Conservation (phyloP, 306 rosid genomes). For the Cicer arietinum region DNA sequence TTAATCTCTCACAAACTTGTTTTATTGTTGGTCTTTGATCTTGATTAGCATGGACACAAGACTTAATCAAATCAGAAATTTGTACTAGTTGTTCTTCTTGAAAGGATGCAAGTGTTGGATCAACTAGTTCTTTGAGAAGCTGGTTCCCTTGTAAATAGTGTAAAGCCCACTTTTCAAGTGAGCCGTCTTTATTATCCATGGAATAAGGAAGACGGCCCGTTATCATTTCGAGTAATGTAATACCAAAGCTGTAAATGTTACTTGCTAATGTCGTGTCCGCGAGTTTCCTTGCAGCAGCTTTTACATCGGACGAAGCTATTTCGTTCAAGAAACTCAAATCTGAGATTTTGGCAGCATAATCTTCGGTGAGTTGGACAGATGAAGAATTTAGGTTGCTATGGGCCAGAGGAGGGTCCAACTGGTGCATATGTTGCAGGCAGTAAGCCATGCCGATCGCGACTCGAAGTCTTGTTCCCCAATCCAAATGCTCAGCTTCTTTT, state of each 20-base stretch:
- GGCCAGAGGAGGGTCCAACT: constrained; percentile 62
- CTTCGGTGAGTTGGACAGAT: constrained; percentile 72
- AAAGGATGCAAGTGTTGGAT: constrained; percentile 72
- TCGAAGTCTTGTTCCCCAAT: constrained; percentile 86
- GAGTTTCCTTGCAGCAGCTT: constrained; percentile 43
- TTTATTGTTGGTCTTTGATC: constrained; percentile 67
- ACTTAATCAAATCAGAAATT: constrained; percentile 59
- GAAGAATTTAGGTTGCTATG: constrained; percentile 70
- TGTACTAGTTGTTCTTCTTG: constrained; percentile 65
- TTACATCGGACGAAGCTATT: constrained; percentile 47
- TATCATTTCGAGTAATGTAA: constrained; percentile 75
- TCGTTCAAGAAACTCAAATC: constrained; percentile 70
- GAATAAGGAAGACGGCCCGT: constrained; percentile 82
- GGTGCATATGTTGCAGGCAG: constrained; percentile 88
- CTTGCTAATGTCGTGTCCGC: constrained; percentile 51
- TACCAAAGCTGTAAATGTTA: constrained; percentile 82
- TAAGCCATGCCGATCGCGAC: constrained; percentile 83
- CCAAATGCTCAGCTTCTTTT: constrained; percentile 92
- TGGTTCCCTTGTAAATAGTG: constrained; percentile 58
- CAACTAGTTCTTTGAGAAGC: constrained; percentile 64
- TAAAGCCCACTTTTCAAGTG: constrained; percentile 73
- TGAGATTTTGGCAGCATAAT: constrained; percentile 79
- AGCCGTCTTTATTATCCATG: constrained; percentile 44
- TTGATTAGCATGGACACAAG: constrained; percentile 61
- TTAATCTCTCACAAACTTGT: constrained; percentile 65